Percentiles rank a stretch among this genome's conserved stretches.
Conservation (phyloP, 306 rosid species). For the Canavalia ensiformis region DNA sequence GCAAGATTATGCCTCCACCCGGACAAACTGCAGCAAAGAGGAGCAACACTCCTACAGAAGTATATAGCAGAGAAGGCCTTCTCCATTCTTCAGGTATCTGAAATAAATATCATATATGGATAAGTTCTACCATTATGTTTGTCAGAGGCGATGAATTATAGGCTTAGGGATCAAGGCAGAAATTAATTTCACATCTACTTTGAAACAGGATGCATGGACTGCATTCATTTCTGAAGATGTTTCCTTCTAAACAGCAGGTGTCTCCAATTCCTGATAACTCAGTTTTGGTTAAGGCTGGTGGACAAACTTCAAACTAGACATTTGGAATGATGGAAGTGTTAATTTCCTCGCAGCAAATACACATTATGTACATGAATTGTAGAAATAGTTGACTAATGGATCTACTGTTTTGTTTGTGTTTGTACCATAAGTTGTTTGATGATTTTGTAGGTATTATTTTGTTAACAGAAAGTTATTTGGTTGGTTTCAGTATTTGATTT, state of each 20-base stretch:
- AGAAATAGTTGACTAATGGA: conserved; percentile 50
- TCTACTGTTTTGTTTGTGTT: conserved; percentile 33
- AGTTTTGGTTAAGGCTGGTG: conserved; percentile 43
- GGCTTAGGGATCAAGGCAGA: not conserved
- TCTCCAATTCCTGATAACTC: conserved; percentile 38
- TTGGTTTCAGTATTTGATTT: conserved; percentile 44
- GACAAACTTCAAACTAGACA: conserved; percentile 30
- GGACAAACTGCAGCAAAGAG: conserved; percentile 94
- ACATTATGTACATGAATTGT: conserved; percentile 45
- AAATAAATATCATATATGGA: conserved; percentile 7
- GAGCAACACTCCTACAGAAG: conserved; percentile 77
- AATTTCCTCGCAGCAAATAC: conserved; percentile 30
- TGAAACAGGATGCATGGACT: conserved; percentile 89
- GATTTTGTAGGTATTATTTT: conserved; percentile 53
- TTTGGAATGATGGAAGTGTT: conserved; percentile 29
- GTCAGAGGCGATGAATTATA: not conserved
- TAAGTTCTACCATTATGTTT: not conserved
- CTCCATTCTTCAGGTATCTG: conserved; percentile 83
- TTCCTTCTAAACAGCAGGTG: conserved; percentile 54
- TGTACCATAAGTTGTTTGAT: conserved; percentile 53
- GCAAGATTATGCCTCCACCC: conserved; percentile 95
- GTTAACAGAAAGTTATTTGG: conserved; percentile 40
- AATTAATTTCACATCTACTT: conserved; percentile 29
- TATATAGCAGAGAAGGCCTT: conserved; percentile 81
- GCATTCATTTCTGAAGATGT: conserved; percentile 83